Conservation (phyloP, 208 protist genomes). For the Crithidia brevicula region DNA sequence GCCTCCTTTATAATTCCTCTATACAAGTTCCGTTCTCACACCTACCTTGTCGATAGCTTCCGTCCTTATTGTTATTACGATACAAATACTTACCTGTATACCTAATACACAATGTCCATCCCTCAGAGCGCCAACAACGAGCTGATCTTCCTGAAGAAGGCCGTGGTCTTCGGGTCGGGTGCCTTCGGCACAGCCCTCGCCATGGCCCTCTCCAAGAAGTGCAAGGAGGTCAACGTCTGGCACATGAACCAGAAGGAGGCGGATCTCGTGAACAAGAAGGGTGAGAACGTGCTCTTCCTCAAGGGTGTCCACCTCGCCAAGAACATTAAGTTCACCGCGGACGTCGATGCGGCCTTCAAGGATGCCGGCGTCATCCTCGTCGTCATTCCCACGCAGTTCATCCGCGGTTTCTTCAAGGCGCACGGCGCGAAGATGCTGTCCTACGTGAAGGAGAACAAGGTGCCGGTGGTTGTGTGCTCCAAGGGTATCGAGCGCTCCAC, state of each 20-base stretch:
- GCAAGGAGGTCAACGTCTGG: constrained; percentile 71
- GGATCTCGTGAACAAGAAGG: constrained; percentile 62
- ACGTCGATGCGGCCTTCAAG: constrained; percentile 50
- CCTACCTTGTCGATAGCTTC: neutral
- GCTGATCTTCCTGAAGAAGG: constrained; percentile 62
- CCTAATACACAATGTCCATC: constrained; percentile 10
- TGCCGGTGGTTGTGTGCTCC: constrained; percentile 75
- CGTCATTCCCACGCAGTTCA: constrained; percentile 88
- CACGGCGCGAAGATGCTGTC: constrained; percentile 43
- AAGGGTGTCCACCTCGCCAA: constrained; percentile 61
- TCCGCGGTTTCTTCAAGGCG: constrained; percentile 74
- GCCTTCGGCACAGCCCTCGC: constrained; percentile 86
- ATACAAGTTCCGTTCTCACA: neutral
- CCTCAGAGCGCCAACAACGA: constrained; percentile 21
- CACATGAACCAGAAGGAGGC: constrained; percentile 74
- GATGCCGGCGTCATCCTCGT: constrained; percentile 81
- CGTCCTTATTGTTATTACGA: too few species aligned
- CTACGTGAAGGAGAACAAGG: constrained; percentile 41
- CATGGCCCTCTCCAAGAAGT: constrained; percentile 73
- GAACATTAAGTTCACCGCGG: constrained; percentile 68
- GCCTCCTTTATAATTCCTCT: neutral
- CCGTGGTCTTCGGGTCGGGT: constrained; percentile 80
- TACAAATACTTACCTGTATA: neutral
- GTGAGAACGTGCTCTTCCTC: constrained; percentile 83
- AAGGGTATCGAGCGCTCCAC: constrained; percentile 89